These are phyloP conservation scores for Tolypocladium cylindrosporum DNA, from an alignment of 2,329 filamentous ascomycete species.

Conservation along the genomic window DNA sequence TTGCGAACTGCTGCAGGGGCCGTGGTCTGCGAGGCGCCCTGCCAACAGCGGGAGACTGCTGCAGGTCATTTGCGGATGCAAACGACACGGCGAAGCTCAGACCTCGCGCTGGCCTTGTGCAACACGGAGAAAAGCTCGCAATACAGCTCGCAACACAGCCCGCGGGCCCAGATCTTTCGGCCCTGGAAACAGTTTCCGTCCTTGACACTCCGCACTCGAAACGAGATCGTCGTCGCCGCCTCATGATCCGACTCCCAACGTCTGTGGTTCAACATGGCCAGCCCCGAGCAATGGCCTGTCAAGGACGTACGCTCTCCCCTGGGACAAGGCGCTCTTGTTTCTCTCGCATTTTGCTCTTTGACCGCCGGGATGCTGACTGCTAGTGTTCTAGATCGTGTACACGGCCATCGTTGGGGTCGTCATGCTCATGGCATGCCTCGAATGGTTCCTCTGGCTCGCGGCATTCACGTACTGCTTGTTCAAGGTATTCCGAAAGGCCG, in stretches of 20 bases:
- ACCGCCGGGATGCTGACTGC: background rate
- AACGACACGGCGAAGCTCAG: constrained; percentile 5
- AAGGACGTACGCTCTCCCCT: constrained; percentile 23
- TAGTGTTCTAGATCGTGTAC: constrained; percentile 61
- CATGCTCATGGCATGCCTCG: constrained; percentile 75
- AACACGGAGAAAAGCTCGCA: background rate
- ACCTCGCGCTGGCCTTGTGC: constrained; percentile 1
- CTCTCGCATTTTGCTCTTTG: background rate
- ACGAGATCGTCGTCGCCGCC: background rate
- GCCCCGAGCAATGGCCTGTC: constrained; percentile 39
- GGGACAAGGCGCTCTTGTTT: background rate
- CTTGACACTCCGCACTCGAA: background rate
- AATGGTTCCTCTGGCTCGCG: constrained; percentile 93
- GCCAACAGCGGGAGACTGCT: background rate
- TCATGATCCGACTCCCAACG: background rate
- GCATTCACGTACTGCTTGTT: constrained; percentile 85
- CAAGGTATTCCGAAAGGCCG: constrained; percentile 84
- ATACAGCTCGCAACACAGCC: background rate
- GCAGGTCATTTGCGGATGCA: background rate
- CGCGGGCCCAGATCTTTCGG: background rate
- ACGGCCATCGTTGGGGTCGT: constrained; percentile 69
- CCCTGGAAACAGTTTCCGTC: background rate
- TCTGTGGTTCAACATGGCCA: constrained; percentile 26
- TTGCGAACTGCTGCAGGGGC: background rate
- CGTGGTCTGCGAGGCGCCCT: background rate